Evolutionary conservation across 2,329 filamentous ascomycete species (phyloP), one percentile per base, ranked within the genome.

Genomic region (Diaporthe citriasiana): DNA sequence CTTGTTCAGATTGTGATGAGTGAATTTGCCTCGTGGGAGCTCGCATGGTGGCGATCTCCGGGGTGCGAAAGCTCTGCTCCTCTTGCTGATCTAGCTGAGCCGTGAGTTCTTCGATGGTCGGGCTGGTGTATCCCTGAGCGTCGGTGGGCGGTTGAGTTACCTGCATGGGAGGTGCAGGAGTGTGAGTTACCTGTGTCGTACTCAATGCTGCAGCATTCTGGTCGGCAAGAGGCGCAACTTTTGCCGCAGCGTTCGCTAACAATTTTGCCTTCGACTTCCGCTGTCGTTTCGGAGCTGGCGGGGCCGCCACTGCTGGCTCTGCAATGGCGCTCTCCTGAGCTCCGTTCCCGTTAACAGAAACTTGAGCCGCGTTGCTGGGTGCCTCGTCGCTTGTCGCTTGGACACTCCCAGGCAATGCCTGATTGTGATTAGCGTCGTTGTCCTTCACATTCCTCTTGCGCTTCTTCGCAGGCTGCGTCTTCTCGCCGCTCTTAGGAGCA

Each of bases 221-320:
- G 12, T 73, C 63, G 1, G 55, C 42, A 22, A 76, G 65, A 22
- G 76, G 74, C 3, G 72, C 63, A 22, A 45, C 71, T 55, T 73
- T 66, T 72, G 72, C n/a, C 70, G 73, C 63, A 74, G 76, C 55
- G 22, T 72, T 75, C 59, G 81, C 70, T 74, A 74, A 63, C 42
- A 75, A 19, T 68, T 75, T 78, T 22, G 80, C 56, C 19, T 81
- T 81, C 25, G 78, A 79, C 72, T 84, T 85, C 17, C 83, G 79
- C 71, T 83, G 82, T 40, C 83, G 80, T 73, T 86, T 86, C 2
- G 82, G 74, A 53, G 81, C 77, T 17, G 83, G 82, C 1, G 78
- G 74, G 47, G 77, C 74, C 19, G 77, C 73, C 19, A 77, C 76
- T 53, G 74, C 72, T 40, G 73, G 75, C 27, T 78, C 79, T 72